Percentiles rank a stretch among this genome's conserved stretches.
These are phyloP conservation scores for Lojkania enalia DNA, from an alignment of 2,329 filamentous ascomycete species.

Conservation along the genomic window DNA sequence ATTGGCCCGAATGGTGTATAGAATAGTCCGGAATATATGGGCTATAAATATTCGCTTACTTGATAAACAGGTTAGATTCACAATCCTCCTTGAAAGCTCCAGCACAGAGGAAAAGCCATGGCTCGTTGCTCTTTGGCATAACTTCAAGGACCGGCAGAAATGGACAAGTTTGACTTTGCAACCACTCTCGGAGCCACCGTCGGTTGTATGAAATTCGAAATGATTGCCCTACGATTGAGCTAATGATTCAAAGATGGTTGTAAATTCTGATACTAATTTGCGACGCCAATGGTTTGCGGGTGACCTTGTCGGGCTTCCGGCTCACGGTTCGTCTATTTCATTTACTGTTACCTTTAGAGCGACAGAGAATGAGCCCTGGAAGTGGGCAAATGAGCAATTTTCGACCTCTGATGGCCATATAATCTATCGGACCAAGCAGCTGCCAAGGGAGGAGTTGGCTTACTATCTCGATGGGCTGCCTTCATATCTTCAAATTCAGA, in stretches of 20 bases:
- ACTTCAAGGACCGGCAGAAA: constrained; percentile 58
- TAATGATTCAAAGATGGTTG: constrained; percentile 28
- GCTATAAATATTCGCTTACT: too few species aligned
- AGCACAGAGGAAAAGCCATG: constrained; percentile 60
- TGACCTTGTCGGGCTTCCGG: constrained; percentile 49
- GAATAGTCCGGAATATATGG: too few species aligned
- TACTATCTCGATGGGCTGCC: constrained; percentile 64
- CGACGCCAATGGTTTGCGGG: constrained; percentile 59
- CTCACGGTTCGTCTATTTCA: constrained; percentile 53
- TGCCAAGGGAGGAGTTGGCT: constrained; percentile 49
- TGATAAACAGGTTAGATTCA: constrained; percentile 62
- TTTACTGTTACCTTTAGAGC: constrained; percentile 75
- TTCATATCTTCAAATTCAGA: constrained; percentile 56
- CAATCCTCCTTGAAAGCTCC: constrained; percentile 70
- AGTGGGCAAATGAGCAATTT: constrained; percentile 69
- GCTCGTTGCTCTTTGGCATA: constrained; percentile 78
- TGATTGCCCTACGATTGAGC: constrained; percentile 3
- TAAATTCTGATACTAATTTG: constrained; percentile 20
- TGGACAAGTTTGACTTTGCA: constrained; percentile 64
- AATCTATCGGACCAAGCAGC: constrained; percentile 52
- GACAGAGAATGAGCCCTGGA: constrained; percentile 60
- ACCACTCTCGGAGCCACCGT: constrained; percentile 29
- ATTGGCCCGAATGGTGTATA: too few species aligned
- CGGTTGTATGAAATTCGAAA: constrained; percentile 21
- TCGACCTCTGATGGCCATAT: constrained; percentile 66